phyloP scores from a whole-genome alignment of 2,329 filamentous ascomycete genomes.

The Purpureocillium takamizusanense region DNA sequence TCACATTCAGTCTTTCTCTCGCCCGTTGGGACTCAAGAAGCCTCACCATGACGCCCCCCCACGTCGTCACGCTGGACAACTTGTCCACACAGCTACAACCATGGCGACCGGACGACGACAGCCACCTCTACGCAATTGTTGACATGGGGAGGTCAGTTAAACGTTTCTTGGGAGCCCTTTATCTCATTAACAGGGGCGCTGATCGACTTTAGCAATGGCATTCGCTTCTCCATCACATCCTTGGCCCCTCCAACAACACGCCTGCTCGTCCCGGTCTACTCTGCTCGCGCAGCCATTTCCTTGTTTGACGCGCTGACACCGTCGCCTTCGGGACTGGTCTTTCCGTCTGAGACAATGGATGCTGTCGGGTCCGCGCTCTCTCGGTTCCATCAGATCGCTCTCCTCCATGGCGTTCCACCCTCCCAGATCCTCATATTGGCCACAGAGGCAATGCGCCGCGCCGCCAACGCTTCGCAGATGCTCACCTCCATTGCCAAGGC shows the following conservation, averaged over 20 bases:
- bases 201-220: conserved; percentile 61
- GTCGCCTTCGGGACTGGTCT: conserved; percentile 27
- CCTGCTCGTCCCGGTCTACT: conserved; percentile 68
- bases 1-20: too few relatives aligned
- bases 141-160: conserved; percentile 47
- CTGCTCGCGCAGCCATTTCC: conserved; percentile 71
- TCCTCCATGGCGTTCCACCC: conserved; percentile 57
- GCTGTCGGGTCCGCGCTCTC: conserved; percentile 58
- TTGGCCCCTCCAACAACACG: conserved; percentile 63
- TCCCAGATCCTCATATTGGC: conserved; percentile 67
- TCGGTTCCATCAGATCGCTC: conserved; percentile 64
- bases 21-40: too few relatives aligned
- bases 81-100: conserved; percentile 35
- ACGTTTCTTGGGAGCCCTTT: conserved; percentile 2
- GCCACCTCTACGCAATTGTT: conserved; percentile 46
- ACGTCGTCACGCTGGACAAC: conserved; percentile 43
- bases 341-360: conserved; percentile 48
- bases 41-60: too few relatives aligned
- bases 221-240: conserved; percentile 83
- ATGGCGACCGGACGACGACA: conserved; percentile 37
- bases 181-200: conserved; percentile 2
- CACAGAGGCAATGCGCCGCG: conserved; percentile 80
- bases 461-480: conserved; percentile 64
- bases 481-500: conserved; percentile 51
- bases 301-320: conserved; percentile 72